phyloP scores from a whole-genome alignment of 768 basidiomycete species.

The Naganishia kalamii region DNA sequence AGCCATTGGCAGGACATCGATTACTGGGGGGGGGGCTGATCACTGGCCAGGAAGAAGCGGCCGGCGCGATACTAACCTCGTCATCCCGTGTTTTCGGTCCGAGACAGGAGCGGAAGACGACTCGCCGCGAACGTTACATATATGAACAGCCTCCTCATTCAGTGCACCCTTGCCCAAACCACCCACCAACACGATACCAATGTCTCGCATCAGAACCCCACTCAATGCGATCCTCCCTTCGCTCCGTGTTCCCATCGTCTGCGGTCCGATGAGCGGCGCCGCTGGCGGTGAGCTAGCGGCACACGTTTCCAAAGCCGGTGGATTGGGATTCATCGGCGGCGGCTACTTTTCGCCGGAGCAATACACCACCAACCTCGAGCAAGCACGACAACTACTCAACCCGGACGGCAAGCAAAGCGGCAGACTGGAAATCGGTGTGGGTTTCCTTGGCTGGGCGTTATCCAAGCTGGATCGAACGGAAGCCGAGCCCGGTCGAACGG shows the following conservation, averaged over 20 bases:
- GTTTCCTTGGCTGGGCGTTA: constrained; percentile 66
- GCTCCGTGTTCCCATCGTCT: constrained; percentile 57
- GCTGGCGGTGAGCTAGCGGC: constrained; percentile 61
- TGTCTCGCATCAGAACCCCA: not conserved
- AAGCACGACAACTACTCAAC: constrained; percentile 53
- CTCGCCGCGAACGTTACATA: no score
- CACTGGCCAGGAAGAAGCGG: no score
- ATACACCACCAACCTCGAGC: constrained; percentile 53
- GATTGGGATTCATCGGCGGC: constrained; percentile 65
- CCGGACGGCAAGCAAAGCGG: constrained; percentile 43
- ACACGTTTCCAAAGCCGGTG: constrained; percentile 62
- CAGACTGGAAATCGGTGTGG: constrained; percentile 57
- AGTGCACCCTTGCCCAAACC: no score
- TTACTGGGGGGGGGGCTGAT: no score
- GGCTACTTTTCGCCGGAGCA: constrained; percentile 49
- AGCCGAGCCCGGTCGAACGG: constrained; percentile 54
- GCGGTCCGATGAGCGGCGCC: constrained; percentile 66
- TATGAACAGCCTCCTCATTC: no score
- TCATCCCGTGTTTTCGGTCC: no score
- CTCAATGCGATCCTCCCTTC: not conserved
- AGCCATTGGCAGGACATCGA: no score
- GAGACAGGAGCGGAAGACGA: not conserved
- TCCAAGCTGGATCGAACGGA: constrained; percentile 51
- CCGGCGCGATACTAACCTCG: no score
- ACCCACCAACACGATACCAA: no score